phyloP scores from a whole-genome alignment of 1,139 yeast species.

The Suhomyces ambrosiae region DNA sequence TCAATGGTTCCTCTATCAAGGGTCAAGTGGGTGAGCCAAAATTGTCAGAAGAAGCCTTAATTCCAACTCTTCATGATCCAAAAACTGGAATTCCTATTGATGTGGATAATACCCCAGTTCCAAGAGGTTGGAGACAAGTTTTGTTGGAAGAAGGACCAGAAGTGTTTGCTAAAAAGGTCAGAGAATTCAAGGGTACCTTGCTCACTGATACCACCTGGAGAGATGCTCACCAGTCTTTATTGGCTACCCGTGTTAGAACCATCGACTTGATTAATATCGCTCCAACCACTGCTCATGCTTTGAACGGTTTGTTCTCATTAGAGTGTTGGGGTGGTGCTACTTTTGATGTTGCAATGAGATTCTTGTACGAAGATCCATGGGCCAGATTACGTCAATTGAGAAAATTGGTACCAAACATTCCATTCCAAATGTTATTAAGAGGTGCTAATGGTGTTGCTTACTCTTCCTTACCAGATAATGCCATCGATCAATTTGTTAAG shows the following conservation, averaged over 20 bases:
- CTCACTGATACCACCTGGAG: conserved; percentile 99
- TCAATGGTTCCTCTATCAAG: conserved; percentile 91
- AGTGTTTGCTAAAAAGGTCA: conserved; percentile 83
- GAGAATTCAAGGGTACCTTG: conserved; percentile 81
- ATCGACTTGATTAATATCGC: conserved; percentile 90
- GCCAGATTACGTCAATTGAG: conserved; percentile 87
- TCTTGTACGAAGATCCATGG: conserved; percentile 99
- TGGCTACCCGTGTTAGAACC: conserved; percentile 97
- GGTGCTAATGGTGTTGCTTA: conserved; percentile 99
- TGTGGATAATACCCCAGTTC: conserved; percentile 55
- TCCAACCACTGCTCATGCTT: conserved; percentile 88
- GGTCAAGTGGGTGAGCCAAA: conserved; percentile 95
- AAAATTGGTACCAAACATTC: conserved; percentile 92
- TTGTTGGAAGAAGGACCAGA: conserved; percentile 84
- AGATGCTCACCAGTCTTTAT: conserved; percentile 98
- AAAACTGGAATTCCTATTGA: conserved; percentile 59
- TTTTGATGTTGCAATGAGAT: conserved; percentile 97
- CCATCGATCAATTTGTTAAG: conserved; percentile 92
- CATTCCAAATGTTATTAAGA: conserved; percentile 97
- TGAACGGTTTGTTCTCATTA: conserved; percentile 87
- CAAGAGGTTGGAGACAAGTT: conserved; percentile 90
- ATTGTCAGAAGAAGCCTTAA: conserved; percentile 68
- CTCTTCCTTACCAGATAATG: conserved; percentile 96
- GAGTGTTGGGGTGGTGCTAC: conserved; percentile 99
- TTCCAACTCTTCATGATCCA: conserved; percentile 72